Evolutionary conservation across 495 filamentous ascomycete species (phyloP).

Genomic region (Penicillium soppii): DNA sequence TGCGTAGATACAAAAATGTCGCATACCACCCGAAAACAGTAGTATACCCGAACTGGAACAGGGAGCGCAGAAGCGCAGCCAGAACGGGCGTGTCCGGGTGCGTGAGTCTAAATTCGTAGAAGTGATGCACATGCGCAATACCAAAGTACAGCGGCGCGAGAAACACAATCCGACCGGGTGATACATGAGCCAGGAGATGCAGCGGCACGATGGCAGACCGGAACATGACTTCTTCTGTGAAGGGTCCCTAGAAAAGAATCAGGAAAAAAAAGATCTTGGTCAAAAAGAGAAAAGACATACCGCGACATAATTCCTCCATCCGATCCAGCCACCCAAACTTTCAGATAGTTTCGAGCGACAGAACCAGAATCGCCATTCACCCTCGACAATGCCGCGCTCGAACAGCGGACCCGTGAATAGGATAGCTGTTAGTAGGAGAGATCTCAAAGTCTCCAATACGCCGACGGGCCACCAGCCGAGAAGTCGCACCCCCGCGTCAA

Average conservation of each 20-base stretch:
- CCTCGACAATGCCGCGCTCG: conserved; percentile 68
- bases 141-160: conserved; percentile 88
- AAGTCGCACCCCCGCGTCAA: conserved; percentile 56
- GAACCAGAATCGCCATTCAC: conserved; percentile 67
- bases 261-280: conserved; percentile 5
- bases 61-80: conserved; percentile 62
- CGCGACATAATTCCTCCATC: conserved; percentile 64
- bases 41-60: conserved; percentile 90
- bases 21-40: conserved; percentile 92
- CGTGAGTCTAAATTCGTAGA: conserved; percentile 87
- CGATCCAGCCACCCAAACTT: conserved; percentile 58
- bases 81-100: conserved; percentile 66
- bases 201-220: conserved; percentile 80
- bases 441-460: conserved; percentile 54
- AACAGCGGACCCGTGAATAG: conserved; percentile 86
- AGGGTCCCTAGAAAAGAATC: conserved; percentile 60
- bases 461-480: conserved; percentile 76
- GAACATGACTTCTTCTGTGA: conserved; percentile 93
- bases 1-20: conserved; percentile 85
- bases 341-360: conserved; percentile 39
- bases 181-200: conserved; percentile 68
- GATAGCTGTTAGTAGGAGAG: conserved; percentile 66
- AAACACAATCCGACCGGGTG: conserved; percentile 64
- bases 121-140: conserved; percentile 92
- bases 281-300: conserved; percentile 35